These are phyloP conservation scores for Pseudotsuga menziesii DNA, from an alignment of 75 land plant genomes.

Conservation along the genomic window DNA sequence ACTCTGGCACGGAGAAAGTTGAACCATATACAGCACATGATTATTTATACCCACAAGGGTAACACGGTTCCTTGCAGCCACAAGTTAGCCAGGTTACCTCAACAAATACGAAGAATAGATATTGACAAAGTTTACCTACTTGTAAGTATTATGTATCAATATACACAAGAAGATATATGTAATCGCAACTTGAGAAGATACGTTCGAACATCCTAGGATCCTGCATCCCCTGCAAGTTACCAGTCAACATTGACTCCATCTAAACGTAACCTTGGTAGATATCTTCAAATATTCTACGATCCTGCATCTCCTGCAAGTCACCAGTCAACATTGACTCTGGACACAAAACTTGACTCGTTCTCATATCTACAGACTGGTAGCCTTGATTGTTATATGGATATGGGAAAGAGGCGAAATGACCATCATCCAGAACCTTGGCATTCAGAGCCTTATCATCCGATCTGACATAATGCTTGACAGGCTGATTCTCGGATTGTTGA, in stretches of 20 bases:
- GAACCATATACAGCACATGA: neutral
- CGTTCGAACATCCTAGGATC: neutral
- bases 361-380: neutral
- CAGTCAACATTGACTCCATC: neutral
- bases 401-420: neutral
- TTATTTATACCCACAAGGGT: conserved; percentile 2
- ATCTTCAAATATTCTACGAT: neutral
- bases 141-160: neutral
- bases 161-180: neutral
- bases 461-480: neutral
- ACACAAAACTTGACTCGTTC: neutral
- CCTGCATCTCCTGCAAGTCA: neutral
- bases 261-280: neutral
- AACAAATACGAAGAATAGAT: conserved; percentile 2
- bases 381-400: conserved; percentile 6
- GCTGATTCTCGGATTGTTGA: neutral
- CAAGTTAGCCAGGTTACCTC: neutral
- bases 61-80: neutral
- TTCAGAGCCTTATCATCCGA: neutral
- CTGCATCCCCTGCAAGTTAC: neutral
- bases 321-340: neutral
- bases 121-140: neutral
- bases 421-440: neutral
- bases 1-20: too few relatives aligned
- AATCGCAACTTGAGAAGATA: neutral